Evolutionary conservation across 495 filamentous ascomycete genomes (phyloP).

Genomic region (Rhizodiscina lignyota): DNA sequence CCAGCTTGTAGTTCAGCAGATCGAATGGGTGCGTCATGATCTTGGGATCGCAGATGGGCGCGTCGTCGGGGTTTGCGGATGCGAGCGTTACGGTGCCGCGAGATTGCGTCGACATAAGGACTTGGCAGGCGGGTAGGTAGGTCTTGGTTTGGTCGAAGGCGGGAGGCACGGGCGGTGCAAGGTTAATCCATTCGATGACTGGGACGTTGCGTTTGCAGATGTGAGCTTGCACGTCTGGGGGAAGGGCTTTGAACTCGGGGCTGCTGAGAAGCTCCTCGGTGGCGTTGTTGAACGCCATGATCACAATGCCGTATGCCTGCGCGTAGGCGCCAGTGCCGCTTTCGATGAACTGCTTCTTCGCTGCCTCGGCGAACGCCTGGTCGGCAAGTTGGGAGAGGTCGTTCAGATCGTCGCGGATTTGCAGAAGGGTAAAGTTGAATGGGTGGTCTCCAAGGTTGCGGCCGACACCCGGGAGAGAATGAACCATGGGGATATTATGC

Average conservation of each 20-base stretch:
- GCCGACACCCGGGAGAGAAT: slow-evolving; percentile 10
- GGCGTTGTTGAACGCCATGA: not conserved
- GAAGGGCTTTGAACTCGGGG: not conserved
- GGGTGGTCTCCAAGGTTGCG: slow-evolving; percentile 3
- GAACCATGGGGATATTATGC: slow-evolving; percentile 9
- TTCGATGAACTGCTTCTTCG: not conserved
- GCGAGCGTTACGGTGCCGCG: not conserved
- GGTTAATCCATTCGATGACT: not conserved
- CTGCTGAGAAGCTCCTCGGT: not conserved
- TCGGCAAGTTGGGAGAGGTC: not conserved
- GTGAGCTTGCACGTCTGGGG: not conserved
- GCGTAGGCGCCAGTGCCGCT: not conserved
- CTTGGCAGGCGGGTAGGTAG: not conserved
- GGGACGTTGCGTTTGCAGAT: not conserved
- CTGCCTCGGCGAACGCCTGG: not conserved
- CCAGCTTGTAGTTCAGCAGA: not conserved
- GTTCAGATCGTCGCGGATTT: not conserved
- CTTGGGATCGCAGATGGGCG: not conserved
- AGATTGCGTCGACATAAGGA: not conserved
- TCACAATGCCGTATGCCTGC: not conserved
- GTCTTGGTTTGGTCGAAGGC: not conserved
- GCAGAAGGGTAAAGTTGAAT: not conserved
- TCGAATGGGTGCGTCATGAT: not conserved
- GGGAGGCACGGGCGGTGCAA: not conserved
- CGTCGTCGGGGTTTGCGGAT: not conserved